Base-by-base conservation (phyloP, 1,139 yeast genomes). In the Geotrichum citri-aurantii region DNA sequence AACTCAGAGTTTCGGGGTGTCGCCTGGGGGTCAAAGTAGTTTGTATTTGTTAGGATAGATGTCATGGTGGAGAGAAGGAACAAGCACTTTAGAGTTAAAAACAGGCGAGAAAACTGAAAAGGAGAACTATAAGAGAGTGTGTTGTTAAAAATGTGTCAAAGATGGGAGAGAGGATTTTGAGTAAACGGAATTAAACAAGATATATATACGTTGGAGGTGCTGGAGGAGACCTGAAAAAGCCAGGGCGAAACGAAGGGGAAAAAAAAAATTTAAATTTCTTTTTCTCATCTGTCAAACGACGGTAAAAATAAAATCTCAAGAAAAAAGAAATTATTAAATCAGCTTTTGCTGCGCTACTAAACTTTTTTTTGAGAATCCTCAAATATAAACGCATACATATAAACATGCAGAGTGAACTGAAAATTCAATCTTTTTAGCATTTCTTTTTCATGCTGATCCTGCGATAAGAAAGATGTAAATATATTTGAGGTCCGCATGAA, bases 1-100 rank as follows among this genome's bases (percentile, higher is more conserved):
- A 54, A 12, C 40, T 53, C 44, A 29, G 46, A 44, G 46, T n/a
- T 56, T 47, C 26, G n/a, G 33, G 59, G 42, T 26, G 33, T 37
- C 50, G 37, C 17, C 57, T 29, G 37, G 46, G 24, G n/a, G 27
- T 17, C 40, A 24, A 27, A 33, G 40, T 40, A n/a, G 29, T 48
- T 26, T 44, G 47, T 19, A 29, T 33, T 42, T 52, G 48, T 19
- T 10, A 24, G 49, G 10, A 37, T 37, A 8, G 44, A 37, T n/a
- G 19, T 37, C 44, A 37, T 37, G 44, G 19, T 37, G 10, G 14
- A 37, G 14, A 37, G 14, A 37, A n/a, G 7, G 17, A 37, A 37
- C 4, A n/a, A 37, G 14, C n/a, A 37, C n/a, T 17, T n/a, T n/a
- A 7, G 7, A 5, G 14, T 6, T 37, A 19, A 19, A 14, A 37